Conservation (phyloP, 192 early-diverging fungal genomes). For the Coemansia sp. region DNA sequence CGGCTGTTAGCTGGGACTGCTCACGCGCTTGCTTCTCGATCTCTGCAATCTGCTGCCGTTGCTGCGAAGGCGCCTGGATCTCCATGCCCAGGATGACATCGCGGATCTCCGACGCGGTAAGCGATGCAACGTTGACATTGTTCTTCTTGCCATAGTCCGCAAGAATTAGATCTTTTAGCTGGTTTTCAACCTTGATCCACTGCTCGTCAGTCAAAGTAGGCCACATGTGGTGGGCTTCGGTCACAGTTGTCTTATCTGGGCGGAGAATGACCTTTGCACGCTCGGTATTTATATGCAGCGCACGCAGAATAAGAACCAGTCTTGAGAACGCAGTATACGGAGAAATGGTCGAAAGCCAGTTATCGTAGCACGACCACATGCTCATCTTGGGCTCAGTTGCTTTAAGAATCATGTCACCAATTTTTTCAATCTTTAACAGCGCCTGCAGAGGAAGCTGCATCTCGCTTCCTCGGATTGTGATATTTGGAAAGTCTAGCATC, state of each 20-base stretch:
- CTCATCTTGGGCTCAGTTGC: conserved; percentile 98
- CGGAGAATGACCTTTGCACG: conserved; percentile 95
- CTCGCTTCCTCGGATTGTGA: conserved; percentile 97
- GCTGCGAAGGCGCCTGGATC: conserved; percentile 93
- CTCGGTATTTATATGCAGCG: conserved; percentile 97
- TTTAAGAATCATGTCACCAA: conserved; percentile 97
- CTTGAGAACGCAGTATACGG: conserved; percentile 99
- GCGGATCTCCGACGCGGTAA: conserved; percentile 95
- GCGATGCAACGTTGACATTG: conserved; percentile 95
- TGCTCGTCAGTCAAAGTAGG: conserved; percentile 94
- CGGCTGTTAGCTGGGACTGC: conserved; percentile 90
- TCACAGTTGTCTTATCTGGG: conserved; percentile 90
- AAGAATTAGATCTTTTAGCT: conserved; percentile 95
- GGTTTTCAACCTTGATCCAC: conserved; percentile 94
- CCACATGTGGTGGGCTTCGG: conserved; percentile 98
- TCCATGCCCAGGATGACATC: conserved; percentile 99
- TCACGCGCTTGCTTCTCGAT: conserved; percentile 95
- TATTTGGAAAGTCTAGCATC: conserved; percentile 96
- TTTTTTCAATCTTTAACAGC: conserved; percentile 96
- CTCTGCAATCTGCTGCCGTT: conserved; percentile 97
- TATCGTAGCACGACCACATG: conserved; percentile 88
- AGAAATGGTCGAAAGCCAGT: conserved; percentile 94
- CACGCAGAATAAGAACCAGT: conserved; percentile 92
- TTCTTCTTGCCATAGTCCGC: conserved; percentile 99
- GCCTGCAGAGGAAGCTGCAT: conserved; percentile 98